These are phyloP conservation scores for Coprinellus micaceus DNA, from an alignment of 768 basidiomycete genomes.

Conservation along the genomic window DNA sequence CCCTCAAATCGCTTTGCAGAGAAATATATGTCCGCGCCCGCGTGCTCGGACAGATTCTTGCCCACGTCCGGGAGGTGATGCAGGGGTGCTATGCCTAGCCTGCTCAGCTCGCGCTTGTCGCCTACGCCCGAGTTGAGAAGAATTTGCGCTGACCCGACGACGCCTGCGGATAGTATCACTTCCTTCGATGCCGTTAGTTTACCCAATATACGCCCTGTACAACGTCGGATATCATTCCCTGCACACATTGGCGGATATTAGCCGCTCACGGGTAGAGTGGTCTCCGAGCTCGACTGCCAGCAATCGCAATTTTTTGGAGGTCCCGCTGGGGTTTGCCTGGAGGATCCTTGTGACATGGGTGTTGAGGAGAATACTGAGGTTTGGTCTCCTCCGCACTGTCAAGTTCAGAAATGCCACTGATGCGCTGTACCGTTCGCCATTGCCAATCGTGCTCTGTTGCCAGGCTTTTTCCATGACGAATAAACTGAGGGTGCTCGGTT, in stretches of 20 bases:
- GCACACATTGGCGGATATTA: neutral
- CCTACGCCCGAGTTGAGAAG: constrained; percentile 25
- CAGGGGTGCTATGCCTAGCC: constrained; percentile 8
- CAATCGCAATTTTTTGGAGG: too few species aligned
- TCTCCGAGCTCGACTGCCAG: too few species aligned
- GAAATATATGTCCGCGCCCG: too few species aligned
- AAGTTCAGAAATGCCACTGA: constrained; percentile 10
- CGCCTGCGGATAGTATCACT: constrained; percentile 28
- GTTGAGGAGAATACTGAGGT: constrained; percentile 12
- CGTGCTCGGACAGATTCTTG: too few species aligned
- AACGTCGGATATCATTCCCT: constrained; percentile 4
- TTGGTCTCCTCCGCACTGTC: neutral
- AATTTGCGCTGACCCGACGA: constrained; percentile 24
- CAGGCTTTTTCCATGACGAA: constrained; percentile 9
- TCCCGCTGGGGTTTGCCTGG: too few species aligned
- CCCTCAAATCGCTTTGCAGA: too few species aligned
- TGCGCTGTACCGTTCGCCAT: constrained; percentile 14
- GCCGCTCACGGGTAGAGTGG: too few species aligned
- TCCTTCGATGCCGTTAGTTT: constrained; percentile 22
- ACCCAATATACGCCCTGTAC: constrained; percentile 1
- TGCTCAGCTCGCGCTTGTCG: constrained; percentile 7
- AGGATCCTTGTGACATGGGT: constrained; percentile 13
- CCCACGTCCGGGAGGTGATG: constrained; percentile 17
- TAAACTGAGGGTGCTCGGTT: neutral
- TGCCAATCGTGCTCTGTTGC: constrained; percentile 10